Conservation (phyloP, 495 filamentous ascomycete genomes). For the Aspergillus haitiensis region DNA sequence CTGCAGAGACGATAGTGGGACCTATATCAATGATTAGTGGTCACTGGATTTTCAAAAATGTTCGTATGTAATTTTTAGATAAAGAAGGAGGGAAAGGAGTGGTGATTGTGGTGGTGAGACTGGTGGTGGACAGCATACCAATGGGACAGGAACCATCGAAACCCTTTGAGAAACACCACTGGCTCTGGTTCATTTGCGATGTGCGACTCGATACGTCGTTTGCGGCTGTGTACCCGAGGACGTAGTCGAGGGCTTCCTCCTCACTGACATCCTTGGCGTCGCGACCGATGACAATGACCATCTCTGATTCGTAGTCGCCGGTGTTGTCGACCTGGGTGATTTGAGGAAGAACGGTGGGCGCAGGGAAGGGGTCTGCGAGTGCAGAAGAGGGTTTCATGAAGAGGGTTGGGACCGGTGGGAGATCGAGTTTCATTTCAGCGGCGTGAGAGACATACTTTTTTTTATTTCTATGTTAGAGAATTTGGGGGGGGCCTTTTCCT, state of each 20-base stretch:
- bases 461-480: not conserved
- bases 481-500: not conserved
- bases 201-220: slow-evolving; percentile 82
- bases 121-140: slow-evolving; percentile 42
- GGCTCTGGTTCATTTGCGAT: slow-evolving; percentile 74
- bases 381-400: slow-evolving; percentile 80
- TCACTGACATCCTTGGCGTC: slow-evolving; percentile 67
- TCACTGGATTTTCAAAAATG: not conserved
- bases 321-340: slow-evolving; percentile 54
- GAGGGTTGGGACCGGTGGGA: slow-evolving; percentile 72
- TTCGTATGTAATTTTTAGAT: no score
- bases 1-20: slow-evolving; percentile 55
- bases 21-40: slow-evolving; percentile 28
- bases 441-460: slow-evolving; percentile 70
- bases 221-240: slow-evolving; percentile 76
- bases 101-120: not conserved
- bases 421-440: slow-evolving; percentile 67
- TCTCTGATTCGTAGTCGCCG: slow-evolving; percentile 82
- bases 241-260: slow-evolving; percentile 67
- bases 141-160: slow-evolving; percentile 80
- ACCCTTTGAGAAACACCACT: slow-evolving; percentile 81
- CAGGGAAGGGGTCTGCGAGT: slow-evolving; percentile 66
- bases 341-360: slow-evolving; percentile 63
- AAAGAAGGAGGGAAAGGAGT: not conserved
- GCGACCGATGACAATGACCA: slow-evolving; percentile 74